These are phyloP conservation scores for Mitosporidium daphniae DNA, from an alignment of 371 early-diverging fungal genomes.

Conservation along the genomic window DNA sequence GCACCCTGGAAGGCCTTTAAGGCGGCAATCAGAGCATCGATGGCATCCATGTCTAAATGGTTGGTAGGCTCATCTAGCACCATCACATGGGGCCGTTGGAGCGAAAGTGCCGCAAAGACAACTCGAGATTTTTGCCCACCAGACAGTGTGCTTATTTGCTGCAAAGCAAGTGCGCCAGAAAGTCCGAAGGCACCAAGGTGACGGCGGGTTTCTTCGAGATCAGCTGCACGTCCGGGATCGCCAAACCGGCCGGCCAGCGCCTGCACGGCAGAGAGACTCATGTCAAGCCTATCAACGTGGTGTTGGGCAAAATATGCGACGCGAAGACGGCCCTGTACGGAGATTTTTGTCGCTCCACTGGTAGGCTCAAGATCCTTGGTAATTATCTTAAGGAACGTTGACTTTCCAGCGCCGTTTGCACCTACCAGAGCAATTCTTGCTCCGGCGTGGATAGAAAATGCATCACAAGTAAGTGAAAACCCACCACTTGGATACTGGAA, in stretches of 20 bases:
- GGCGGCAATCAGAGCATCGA: constrained; percentile 76
- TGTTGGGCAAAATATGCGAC: constrained; percentile 88
- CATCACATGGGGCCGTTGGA: constrained; percentile 52
- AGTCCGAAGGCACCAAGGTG: constrained; percentile 67
- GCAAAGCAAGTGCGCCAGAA: constrained; percentile 54
- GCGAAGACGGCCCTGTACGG: constrained; percentile 52
- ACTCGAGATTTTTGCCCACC: constrained; percentile 83
- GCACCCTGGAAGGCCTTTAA: constrained; percentile 75
- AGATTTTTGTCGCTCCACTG: constrained; percentile 43
- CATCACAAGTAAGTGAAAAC: no score
- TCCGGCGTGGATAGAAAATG: constrained; percentile 78
- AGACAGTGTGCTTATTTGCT: constrained; percentile 41
- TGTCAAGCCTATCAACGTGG: constrained; percentile 65
- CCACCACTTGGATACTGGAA: no score
- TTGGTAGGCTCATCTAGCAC: constrained; percentile 92
- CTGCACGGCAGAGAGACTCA: constrained; percentile 44
- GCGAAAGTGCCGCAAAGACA: constrained; percentile 67
- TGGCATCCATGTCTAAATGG: constrained; percentile 70
- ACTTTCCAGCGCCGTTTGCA: constrained; percentile 16
- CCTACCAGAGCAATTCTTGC: constrained; percentile 24
- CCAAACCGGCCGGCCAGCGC: constrained; percentile 53
- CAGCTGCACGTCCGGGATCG: constrained; percentile 19
- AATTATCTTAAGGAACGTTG: constrained; percentile 66
- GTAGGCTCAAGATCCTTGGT: constrained; percentile 31
- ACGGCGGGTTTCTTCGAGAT: constrained; percentile 36